Evolutionary conservation across 331 rosid genomes (phyloP).

Genomic region (Malus hybrid): DNA sequence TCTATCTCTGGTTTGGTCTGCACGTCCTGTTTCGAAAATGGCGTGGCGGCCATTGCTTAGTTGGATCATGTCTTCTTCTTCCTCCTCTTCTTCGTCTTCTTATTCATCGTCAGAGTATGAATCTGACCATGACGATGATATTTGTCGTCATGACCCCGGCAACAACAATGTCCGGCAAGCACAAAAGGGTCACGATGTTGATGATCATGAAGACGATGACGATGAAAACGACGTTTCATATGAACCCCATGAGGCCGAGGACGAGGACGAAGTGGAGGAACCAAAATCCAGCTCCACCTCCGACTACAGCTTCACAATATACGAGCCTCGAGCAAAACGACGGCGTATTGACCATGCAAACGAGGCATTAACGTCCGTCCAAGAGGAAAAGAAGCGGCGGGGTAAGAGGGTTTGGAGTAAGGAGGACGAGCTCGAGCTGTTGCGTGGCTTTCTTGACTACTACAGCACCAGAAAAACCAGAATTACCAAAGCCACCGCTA

Average conservation of each 20-base stretch:
- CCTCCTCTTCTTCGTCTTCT: constrained; percentile 13
- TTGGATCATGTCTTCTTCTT: constrained; percentile 20
- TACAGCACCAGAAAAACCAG: constrained; percentile 26
- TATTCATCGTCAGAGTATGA: constrained; percentile 20
- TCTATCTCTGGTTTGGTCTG: background rate
- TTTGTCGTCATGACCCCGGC: background rate
- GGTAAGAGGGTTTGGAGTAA: constrained; percentile 61
- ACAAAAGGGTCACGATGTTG: background rate
- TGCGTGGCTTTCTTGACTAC: constrained; percentile 57
- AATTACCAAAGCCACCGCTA: background rate
- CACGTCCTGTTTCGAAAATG: background rate
- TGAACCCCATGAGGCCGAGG: constrained; percentile 29
- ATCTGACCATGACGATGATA: constrained; percentile 39
- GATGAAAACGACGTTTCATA: constrained; percentile 40
- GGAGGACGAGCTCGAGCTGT: constrained; percentile 66
- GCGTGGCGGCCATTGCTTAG: constrained; percentile 25
- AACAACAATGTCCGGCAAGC: background rate
- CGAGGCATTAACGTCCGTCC: background rate
- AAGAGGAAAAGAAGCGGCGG: background rate
- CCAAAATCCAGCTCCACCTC: background rate
- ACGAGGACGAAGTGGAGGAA: constrained; percentile 25
- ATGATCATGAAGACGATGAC: background rate
- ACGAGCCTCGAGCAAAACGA: background rate
- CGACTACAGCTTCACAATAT: background rate
- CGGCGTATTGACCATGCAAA: background rate